Conservation (phyloP, 768 basidiomycete genomes). For the Boletus patriciae region DNA sequence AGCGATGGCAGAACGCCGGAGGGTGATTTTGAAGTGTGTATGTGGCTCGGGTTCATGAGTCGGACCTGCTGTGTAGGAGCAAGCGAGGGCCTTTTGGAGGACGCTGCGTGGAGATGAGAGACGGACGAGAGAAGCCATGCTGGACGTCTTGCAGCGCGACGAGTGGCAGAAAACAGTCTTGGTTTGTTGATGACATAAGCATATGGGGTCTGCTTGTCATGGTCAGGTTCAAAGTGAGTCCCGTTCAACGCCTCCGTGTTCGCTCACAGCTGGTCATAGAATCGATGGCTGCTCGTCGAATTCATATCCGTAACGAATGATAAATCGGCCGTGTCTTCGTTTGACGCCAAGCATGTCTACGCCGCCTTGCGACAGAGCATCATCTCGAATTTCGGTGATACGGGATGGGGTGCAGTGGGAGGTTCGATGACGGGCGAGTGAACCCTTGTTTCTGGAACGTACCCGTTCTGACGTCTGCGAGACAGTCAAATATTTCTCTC, state of each 20-base stretch:
- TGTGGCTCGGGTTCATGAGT: constrained; percentile 26
- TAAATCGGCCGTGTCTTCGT: constrained; percentile 18
- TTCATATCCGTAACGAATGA: constrained; percentile 52
- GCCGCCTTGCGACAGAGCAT: constrained; percentile 68
- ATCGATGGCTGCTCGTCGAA: constrained; percentile 87
- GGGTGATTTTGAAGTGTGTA: constrained; percentile 89
- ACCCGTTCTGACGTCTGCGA: background rate
- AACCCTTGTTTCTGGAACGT: background rate
- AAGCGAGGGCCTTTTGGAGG: constrained; percentile 9
- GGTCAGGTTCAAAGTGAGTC: constrained; percentile 67
- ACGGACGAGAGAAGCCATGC: constrained; percentile 16
- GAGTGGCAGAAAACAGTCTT: background rate
- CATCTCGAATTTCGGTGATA: constrained; percentile 74
- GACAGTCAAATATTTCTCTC: constrained; percentile 86
- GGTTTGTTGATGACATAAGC: constrained; percentile 16
- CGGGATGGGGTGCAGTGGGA: constrained; percentile 82
- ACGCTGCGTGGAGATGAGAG: constrained; percentile 4
- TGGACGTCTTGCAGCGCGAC: background rate
- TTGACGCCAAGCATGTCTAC: constrained; percentile 69
- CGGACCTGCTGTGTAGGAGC: constrained; percentile 8
- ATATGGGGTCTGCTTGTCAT: constrained; percentile 31
- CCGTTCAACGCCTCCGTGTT: background rate
- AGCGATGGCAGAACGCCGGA: constrained; percentile 83
- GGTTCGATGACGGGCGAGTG: constrained; percentile 64
- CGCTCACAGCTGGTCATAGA: constrained; percentile 42